Base-by-base conservation (phyloP, 2,329 filamentous ascomycete species). In the Penicillium brasilianum region DNA sequence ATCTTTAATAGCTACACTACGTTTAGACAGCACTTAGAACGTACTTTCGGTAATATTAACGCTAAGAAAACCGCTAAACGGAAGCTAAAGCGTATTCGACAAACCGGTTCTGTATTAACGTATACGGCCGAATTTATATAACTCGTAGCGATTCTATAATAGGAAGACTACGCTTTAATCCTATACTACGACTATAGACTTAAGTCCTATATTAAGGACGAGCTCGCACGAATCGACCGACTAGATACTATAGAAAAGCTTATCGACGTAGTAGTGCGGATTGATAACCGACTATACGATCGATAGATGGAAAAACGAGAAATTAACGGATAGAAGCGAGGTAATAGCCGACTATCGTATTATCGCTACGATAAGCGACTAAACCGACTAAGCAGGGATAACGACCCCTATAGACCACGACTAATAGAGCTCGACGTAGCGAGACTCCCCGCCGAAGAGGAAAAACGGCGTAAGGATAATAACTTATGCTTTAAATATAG, bases 401-500 rank as follows among this genome's bases (percentile, higher is more conserved):
- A 13, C 20, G 18, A 52, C n/a, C 32, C 16, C 32, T 52, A 52
- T 25, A 25, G 50, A 22, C 36, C 16, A 30, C 4, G 4, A 32
- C 36, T 20, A 32, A 54, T 54, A 43, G 36, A 54, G 36, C 51
- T 54, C 10, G 14, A 54, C 36, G 36, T 14, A 43, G 51, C 25
- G 25, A 54, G 36, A 30, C 51, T 54, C 25, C 22, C 7, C 2
- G 20, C 14, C 16, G 16, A 43, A 54, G 51, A 54, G 32, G 13
- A 55, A 14, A 37, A 28, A n/a, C 28, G 61, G 22, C 43, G 56
- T 14, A 52, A 34, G n/a, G 28, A 52, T 2, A 41, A 52, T 16
- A 52, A 55, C 36, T 16, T 55, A 32, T 55, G 20, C 5, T 55
- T 48, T 37, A 36, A 55, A 14, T 55, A 22, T 10, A 10, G 53